Evolutionary conservation across 305 asterid species (phyloP), one percentile per base, ranked within the genome.

Genomic region (Euphrasia arctica): DNA sequence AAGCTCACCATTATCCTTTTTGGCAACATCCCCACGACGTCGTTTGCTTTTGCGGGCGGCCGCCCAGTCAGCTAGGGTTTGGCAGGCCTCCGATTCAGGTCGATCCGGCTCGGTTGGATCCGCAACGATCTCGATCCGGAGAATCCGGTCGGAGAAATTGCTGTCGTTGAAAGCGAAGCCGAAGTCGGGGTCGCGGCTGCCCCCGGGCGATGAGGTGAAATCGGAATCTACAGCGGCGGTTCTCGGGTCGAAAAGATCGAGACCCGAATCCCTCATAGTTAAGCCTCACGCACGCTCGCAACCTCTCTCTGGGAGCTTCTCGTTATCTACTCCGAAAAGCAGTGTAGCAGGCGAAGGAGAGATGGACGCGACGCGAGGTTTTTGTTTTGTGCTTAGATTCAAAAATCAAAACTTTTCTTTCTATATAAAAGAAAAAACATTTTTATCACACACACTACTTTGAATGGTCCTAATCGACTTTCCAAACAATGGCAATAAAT

Each of bases 191-290:
- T 74, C 83, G 12, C 81, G 76, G 75, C 77, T 66, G 54, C 69
- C 57, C 79, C 76, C 42, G 34, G 76, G 78, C 12, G 83, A 75
- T 9, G 79, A 72, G 64, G 69, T 74, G 76, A 43, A 64, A 52
- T 70, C 89, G 50, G 92, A 80, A 72, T 83, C 95, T 85, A 83
- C 85, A 9, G 79, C 86, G 13, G 84, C 82, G 42, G 90, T 76
- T 39, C 85, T 77, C 69, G 95, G 98, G 85, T 92, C 96, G 69
- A 90, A 89, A 60, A 90, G 92, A 83, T 90, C 97, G 84, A 87
- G 77, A 80, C 87, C 90, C 71, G 85, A 80, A 79, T 84, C 90
- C 77, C 77, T 83, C 98, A 91, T 89, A 8, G 9, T 73, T 36
- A n/a, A 8, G 47, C 29, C 48, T 39, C 49, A 39, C 56, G 36